Percentiles rank a stretch among this genome's conserved stretches.
Evolutionary conservation across 768 basidiomycete genomes (phyloP).

Genomic region (Scleroderma bovista): DNA sequence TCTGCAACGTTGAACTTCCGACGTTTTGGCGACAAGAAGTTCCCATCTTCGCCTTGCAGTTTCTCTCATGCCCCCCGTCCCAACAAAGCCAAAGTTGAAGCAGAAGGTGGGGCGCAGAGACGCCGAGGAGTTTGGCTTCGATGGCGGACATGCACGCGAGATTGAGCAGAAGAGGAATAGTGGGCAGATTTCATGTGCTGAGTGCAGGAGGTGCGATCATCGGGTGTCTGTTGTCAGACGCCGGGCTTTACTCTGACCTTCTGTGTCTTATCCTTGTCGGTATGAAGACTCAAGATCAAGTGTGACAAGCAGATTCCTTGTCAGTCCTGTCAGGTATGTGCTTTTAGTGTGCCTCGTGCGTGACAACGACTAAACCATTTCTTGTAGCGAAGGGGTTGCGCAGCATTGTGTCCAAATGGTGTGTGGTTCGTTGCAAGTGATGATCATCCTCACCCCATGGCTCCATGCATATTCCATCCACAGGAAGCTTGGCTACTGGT

Average conservation of each 20-base stretch:
- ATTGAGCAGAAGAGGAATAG: constrained; percentile 69
- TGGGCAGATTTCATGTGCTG: constrained; percentile 75
- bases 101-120: constrained; percentile 47
- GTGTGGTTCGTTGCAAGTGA: constrained; percentile 12
- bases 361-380: background rate
- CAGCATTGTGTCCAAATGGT: constrained; percentile 70
- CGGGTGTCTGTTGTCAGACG: constrained; percentile 16
- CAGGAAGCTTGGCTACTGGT: constrained; percentile 73
- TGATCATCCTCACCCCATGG: background rate
- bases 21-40: background rate
- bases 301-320: constrained; percentile 81
- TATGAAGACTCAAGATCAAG: constrained; percentile 62
- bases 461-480: background rate
- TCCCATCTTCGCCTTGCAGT: constrained; percentile 7
- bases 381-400: constrained; percentile 57
- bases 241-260: background rate
- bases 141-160: constrained; percentile 54
- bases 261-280: background rate
- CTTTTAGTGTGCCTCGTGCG: background rate
- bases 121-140: constrained; percentile 47
- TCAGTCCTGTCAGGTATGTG: constrained; percentile 62
- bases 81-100: constrained; percentile 44
- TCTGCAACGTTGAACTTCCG: background rate
- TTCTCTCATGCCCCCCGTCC: constrained; percentile 50
- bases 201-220: constrained; percentile 69